phyloP scores from a whole-genome alignment of 148 eudicot genomes.

The Cornus suecica region DNA sequence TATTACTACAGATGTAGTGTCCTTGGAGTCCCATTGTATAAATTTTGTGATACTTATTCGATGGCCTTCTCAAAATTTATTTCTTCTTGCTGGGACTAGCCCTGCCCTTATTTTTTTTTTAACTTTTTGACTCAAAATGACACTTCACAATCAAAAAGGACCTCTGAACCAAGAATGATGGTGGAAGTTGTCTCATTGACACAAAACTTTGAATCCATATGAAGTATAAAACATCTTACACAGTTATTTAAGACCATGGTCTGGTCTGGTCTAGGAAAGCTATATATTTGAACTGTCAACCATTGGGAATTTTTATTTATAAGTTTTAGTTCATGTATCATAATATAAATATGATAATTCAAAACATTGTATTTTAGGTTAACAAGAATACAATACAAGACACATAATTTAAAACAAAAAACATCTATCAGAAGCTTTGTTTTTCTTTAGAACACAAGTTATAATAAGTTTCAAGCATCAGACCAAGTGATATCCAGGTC shows the following conservation, averaged over 20 bases:
- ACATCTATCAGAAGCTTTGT: background rate
- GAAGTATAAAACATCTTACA: background rate
- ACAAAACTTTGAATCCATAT: no score
- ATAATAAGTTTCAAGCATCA: conserved; percentile 17
- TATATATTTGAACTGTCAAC: background rate
- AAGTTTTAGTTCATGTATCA: background rate
- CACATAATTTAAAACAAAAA: background rate
- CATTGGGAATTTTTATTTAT: background rate
- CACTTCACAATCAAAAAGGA: background rate
- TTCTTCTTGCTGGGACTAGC: background rate
- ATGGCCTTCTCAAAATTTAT: background rate
- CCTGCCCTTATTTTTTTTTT: background rate
- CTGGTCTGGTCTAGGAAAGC: background rate
- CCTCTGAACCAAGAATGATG: background rate
- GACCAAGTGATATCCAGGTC: conserved; percentile 32
- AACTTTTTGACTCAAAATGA: background rate
- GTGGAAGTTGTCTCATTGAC: background rate
- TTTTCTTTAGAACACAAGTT: background rate
- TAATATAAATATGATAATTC: background rate
- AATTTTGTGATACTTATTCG: no score
- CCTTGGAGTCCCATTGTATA: no score
- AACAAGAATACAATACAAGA: background rate
- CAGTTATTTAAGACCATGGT: background rate
- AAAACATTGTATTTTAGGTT: background rate
- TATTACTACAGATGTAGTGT: no score